Percentiles rank a stretch among this genome's conserved stretches.
Evolutionary conservation across 1,284 basidiomycete genomes (phyloP).

Genomic region (Papiliotrema flavescens): DNA sequence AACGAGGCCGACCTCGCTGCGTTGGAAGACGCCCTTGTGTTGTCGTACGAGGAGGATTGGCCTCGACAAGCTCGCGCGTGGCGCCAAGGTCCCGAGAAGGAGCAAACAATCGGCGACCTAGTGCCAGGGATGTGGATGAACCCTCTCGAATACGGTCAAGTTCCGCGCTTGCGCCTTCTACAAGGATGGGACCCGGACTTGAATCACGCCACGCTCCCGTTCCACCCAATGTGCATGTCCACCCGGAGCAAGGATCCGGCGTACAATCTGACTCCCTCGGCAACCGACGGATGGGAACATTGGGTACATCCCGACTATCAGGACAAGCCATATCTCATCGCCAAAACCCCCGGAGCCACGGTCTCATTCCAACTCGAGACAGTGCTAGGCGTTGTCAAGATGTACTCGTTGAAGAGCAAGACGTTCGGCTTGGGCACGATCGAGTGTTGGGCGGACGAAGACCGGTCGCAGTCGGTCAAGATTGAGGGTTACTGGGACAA

Average conservation of each 20-base stretch:
- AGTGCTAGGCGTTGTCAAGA: constrained; percentile 39
- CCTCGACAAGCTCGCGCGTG: constrained; percentile 26
- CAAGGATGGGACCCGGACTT: constrained; percentile 39
- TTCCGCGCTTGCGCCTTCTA: constrained; percentile 40
- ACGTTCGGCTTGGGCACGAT: constrained; percentile 42
- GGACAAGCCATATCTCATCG: constrained; percentile 46
- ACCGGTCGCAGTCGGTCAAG: constrained; percentile 20
- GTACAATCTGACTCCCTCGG: constrained; percentile 39
- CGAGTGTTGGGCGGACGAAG: constrained; percentile 44
- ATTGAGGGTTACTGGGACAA: constrained; percentile 43
- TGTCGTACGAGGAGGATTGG: constrained; percentile 16
- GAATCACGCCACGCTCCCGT: constrained; percentile 21
- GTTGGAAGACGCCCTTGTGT: constrained; percentile 2
- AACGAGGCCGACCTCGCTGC: background rate
- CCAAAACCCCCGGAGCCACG: constrained; percentile 29
- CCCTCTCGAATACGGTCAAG: constrained; percentile 32
- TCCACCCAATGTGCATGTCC: constrained; percentile 37
- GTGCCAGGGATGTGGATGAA: constrained; percentile 39
- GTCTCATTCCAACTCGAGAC: constrained; percentile 42
- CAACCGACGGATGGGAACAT: constrained; percentile 36
- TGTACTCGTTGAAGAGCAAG: constrained; percentile 41
- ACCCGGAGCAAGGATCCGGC: constrained; percentile 27
- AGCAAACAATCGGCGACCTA: constrained; percentile 16
- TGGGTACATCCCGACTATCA: constrained; percentile 42
- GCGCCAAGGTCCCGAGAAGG: constrained; percentile 15